These are phyloP conservation scores for Lecanicillium sp. DNA, from an alignment of 2,329 filamentous ascomycete genomes.

Conservation along the genomic window DNA sequence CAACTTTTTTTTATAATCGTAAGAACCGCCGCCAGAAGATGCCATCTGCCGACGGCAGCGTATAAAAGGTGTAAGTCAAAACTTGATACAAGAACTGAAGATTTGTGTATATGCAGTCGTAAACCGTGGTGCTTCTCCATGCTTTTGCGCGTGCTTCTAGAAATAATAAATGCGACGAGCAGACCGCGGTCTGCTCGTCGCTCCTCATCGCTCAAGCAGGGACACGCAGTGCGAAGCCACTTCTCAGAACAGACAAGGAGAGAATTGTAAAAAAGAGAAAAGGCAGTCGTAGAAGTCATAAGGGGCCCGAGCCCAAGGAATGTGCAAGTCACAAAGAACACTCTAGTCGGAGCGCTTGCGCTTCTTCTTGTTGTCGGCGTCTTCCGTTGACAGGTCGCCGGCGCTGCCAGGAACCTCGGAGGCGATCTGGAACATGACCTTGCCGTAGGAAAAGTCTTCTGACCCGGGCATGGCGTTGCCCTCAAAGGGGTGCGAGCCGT, in stretches of 20 bases:
- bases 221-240: not conserved
- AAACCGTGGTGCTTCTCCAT: too few relatives aligned
- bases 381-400: conserved; percentile 52
- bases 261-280: not conserved
- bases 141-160: conserved; percentile 8
- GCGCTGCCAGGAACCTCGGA: conserved; percentile 64
- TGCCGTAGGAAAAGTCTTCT: conserved; percentile 65
- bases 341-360: conserved; percentile 69
- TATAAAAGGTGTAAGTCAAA: conserved; percentile 27
- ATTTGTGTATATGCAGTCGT: conserved; percentile 22
- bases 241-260: not conserved
- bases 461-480: conserved; percentile 37
- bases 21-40: conserved; percentile 11
- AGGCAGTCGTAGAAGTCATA: conserved; percentile 9
- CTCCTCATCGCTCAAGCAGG: not conserved
- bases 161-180: not conserved
- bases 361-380: conserved; percentile 46
- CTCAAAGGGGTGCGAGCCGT: conserved; percentile 44
- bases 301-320: conserved; percentile 5
- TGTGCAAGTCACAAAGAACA: not conserved
- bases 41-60: conserved; percentile 20
- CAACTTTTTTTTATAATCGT: conserved; percentile 26
- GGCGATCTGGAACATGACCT: conserved; percentile 76
- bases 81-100: conserved; percentile 41
- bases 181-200: not conserved